These are phyloP conservation scores for Claviceps cyperi DNA, from an alignment of 2,329 filamentous ascomycete genomes.

Conservation along the genomic window DNA sequence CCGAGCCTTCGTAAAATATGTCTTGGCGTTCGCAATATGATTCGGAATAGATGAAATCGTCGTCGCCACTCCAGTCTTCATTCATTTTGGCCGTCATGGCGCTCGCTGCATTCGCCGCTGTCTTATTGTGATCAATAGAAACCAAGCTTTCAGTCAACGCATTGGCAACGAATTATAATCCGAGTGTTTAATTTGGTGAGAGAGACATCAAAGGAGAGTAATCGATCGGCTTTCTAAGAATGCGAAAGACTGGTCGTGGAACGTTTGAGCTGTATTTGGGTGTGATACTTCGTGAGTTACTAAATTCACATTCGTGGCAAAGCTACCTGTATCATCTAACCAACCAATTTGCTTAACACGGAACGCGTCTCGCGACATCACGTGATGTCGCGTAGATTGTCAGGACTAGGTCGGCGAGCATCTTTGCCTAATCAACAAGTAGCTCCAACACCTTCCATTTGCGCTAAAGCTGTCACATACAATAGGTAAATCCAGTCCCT, in stretches of 20 bases:
- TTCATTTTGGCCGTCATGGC: not conserved
- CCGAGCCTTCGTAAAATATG: conserved; percentile 40
- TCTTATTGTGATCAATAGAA: not conserved
- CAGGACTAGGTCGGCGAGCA: no score
- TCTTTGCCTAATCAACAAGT: not conserved
- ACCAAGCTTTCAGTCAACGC: not conserved
- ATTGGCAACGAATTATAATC: not conserved
- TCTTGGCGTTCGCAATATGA: conserved; percentile 27
- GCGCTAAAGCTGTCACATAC: not conserved
- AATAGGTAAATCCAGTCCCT: no score
- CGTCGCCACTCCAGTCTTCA: conserved; percentile 11
- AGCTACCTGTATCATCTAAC: not conserved
- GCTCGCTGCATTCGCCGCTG: not conserved
- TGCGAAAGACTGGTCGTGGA: not conserved
- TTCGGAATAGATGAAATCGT: conserved; percentile 32
- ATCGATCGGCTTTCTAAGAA: not conserved
- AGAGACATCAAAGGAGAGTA: not conserved
- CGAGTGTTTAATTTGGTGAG: not conserved
- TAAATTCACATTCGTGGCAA: not conserved
- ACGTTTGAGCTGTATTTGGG: not conserved
- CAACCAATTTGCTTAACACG: conserved; percentile 1
- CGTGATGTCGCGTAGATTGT: conserved; percentile 23
- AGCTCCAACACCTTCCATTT: not conserved
- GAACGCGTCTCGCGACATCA: conserved; percentile 20
- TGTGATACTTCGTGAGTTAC: not conserved